A percentile compares a stretch with the other conserved stretches of the same genome.
phyloP scores from a whole-genome alignment of 192 early-diverging fungal genomes.

The Polychytrium aggregatum region DNA sequence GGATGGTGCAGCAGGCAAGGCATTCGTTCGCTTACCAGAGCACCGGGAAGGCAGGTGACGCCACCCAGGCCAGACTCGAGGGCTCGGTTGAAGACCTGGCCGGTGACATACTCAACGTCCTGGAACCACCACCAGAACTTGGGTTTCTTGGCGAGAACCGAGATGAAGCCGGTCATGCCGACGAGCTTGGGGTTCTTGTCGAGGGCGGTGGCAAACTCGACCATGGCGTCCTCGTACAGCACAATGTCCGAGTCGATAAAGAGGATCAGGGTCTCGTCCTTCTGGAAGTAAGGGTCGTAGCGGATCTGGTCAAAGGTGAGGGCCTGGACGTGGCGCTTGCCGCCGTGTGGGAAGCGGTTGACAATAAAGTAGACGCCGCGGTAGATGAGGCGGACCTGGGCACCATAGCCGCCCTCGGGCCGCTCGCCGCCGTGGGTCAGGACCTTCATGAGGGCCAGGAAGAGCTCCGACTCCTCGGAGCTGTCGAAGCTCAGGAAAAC shows the following conservation, averaged over 20 bases:
- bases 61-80: constrained; percentile 24
- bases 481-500: constrained; percentile 10
- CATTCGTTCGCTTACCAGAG: too few species aligned
- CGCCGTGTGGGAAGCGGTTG: constrained; percentile 37
- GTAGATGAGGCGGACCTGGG: constrained; percentile 10
- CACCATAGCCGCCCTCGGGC: neutral
- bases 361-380: constrained; percentile 20
- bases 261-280: constrained; percentile 5
- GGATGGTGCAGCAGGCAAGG: too few species aligned
- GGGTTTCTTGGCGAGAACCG: constrained; percentile 9
- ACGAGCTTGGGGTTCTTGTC: constrained; percentile 10
- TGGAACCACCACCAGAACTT: constrained; percentile 24
- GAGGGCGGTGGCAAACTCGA: constrained; percentile 22
- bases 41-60: constrained; percentile 29
- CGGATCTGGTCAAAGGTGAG: constrained; percentile 17
- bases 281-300: too few species aligned
- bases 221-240: constrained; percentile 14
- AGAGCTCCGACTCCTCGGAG: constrained; percentile 5
- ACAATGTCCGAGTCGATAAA: constrained; percentile 41
- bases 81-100: constrained; percentile 22
- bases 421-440: constrained; percentile 1
- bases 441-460: constrained; percentile 3
- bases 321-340: constrained; percentile 39
- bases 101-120: constrained; percentile 32
- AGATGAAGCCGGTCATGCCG: constrained; percentile 24